A percentile compares a stretch with the other conserved stretches of the same genome.
These are phyloP conservation scores for Epichloe sp. DNA, from an alignment of 2,329 filamentous ascomycete genomes.

Conservation along the genomic window DNA sequence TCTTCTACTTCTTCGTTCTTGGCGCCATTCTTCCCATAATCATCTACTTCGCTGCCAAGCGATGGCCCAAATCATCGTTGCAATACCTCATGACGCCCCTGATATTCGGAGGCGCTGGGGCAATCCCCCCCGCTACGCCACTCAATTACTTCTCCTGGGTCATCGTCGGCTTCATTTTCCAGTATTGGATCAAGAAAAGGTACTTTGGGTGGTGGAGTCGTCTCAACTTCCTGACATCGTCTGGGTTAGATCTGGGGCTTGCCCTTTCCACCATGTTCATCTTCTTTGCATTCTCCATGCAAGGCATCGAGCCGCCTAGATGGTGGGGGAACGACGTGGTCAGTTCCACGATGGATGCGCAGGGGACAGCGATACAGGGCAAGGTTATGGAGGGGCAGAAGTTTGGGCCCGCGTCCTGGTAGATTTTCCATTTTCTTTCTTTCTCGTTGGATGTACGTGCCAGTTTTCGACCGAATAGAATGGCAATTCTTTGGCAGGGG, in stretches of 20 bases:
- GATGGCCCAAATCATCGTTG: conserved; percentile 36
- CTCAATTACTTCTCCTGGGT: conserved; percentile 67
- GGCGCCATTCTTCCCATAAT: conserved; percentile 40
- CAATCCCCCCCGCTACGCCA: conserved; percentile 54
- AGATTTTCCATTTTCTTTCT: neutral
- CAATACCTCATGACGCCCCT: conserved; percentile 47
- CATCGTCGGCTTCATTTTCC: conserved; percentile 57
- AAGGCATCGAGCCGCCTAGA: conserved; percentile 43
- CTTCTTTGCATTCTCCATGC: conserved; percentile 56
- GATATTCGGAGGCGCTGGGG: conserved; percentile 46
- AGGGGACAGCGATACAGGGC: conserved; percentile 44
- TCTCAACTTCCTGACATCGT: conserved; percentile 60
- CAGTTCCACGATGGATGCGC: conserved; percentile 45
- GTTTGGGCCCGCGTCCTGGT: conserved; percentile 50
- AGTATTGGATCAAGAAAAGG: conserved; percentile 50
- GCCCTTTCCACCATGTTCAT: conserved; percentile 54
- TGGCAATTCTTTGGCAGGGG: too few species aligned
- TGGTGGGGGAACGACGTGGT: conserved; percentile 60
- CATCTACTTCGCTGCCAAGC: conserved; percentile 36
- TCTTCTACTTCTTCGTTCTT: conserved; percentile 46
- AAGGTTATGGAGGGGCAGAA: conserved; percentile 38
- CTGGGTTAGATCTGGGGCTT: conserved; percentile 55
- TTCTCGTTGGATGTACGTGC: neutral
- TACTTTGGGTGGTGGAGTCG: conserved; percentile 60
- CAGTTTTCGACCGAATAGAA: too few species aligned